Base-by-base conservation (phyloP, 2,329 filamentous ascomycete species). In the Aspergillus amoenus region DNA sequence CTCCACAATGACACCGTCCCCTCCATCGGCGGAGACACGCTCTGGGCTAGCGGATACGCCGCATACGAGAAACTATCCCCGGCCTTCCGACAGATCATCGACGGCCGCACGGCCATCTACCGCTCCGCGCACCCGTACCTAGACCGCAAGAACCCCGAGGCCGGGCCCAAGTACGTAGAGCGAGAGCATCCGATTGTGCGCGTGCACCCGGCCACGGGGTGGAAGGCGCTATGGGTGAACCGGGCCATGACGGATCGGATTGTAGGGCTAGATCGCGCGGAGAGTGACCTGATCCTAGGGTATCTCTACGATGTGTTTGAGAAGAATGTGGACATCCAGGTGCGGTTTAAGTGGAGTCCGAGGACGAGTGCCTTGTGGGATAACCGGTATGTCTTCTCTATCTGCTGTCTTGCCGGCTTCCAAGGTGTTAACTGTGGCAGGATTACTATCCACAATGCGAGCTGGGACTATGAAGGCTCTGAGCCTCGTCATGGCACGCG, bases 31-130 rank as follows among this genome's bases (percentile, higher is more conserved):
- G 88, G 88, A 11, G 88, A 91, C 69, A 90, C 88, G 0, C 80
- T 90, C 0, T 91, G 88, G 88, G 85, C 88, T 0, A 85, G 81
- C 57, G 87, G 88, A 1, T 90, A 90, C 67, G 77, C 83, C 0
- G 88, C 88, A 0, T 91, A 91, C 64, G 87, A 89, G 71, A 90
- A 90, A 73, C 79, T 90, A 0, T 88, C 85, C 1, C 88, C 87
- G 0, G 82, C 77, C 2, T 90, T 91, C 74, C 85, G 88, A 41
- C 83, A 83, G 68, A 83, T 90, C 52, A 88, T 90, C 59, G 88
- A 90, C 64, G 87, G 88, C 5, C 81, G 79, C 57, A 72, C 81
- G 4, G 88, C 86, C 18, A 81, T 90, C 2, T 90, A 89, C 66
- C 75, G 78, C 7, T 88, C 84, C 5, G 84, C 88, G 0, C 87